These are phyloP conservation scores for Fusarium brevicatenulatum DNA, from an alignment of 2,329 filamentous ascomycete species.

Conservation along the genomic window DNA sequence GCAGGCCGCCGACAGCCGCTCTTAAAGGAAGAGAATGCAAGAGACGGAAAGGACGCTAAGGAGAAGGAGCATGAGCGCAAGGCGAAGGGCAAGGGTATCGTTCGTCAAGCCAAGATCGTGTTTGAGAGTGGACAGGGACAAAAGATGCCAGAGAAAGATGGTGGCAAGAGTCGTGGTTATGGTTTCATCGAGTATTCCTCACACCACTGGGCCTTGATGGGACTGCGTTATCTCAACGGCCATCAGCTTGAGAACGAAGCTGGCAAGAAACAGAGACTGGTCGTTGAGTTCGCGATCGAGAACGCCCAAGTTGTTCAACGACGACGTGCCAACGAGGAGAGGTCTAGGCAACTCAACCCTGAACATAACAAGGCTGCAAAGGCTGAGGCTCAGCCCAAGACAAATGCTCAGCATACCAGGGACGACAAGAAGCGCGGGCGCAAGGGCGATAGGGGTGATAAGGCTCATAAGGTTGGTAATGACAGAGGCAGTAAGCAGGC, in stretches of 20 bases:
- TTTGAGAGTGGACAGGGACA: conserved; percentile 88
- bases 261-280: conserved; percentile 87
- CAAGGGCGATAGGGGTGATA: conserved; percentile 32
- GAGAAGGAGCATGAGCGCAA: conserved; percentile 84
- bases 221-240: conserved; percentile 91
- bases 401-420: conserved; percentile 32
- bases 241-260: conserved; percentile 66
- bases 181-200: conserved; percentile 97
- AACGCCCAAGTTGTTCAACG: conserved; percentile 95
- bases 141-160: conserved; percentile 81
- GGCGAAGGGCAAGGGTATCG: conserved; percentile 83
- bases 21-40: conserved; percentile 87
- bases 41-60: conserved; percentile 82
- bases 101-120: conserved; percentile 93
- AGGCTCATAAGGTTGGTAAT: conserved; percentile 12
- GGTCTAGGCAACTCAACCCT: conserved; percentile 44
- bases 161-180: conserved; percentile 89
- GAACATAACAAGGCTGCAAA: conserved; percentile 35
- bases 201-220: conserved; percentile 95
- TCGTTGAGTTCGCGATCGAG: conserved; percentile 98
- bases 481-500: neutral
- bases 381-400: conserved; percentile 24
- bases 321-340: conserved; percentile 58
- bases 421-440: conserved; percentile 33
- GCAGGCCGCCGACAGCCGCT: conserved; percentile 78